phyloP scores from a whole-genome alignment of 768 basidiomycete genomes.

The Crucibulum laeve region DNA sequence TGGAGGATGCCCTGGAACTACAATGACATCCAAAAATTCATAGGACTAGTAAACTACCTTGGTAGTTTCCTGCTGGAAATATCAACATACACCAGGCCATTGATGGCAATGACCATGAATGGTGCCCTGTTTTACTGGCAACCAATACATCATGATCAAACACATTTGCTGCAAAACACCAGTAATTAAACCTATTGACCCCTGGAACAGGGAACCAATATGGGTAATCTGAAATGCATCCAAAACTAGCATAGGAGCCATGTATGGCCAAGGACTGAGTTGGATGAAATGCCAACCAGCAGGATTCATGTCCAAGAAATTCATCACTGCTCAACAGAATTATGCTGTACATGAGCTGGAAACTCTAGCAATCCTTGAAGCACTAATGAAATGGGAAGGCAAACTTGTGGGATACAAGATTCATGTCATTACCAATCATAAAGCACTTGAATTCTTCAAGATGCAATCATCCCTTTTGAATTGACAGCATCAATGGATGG shows the following conservation, averaged over 20 bases:
- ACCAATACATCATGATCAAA: constrained; percentile 11
- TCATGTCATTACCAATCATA: constrained; percentile 17
- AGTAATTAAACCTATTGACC: constrained; percentile 17
- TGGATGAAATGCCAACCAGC: constrained; percentile 19
- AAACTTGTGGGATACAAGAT: constrained; percentile 20
- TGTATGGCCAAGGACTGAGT: constrained; percentile 21
- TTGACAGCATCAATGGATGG: constrained; percentile 22
- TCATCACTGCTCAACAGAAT: constrained; percentile 20
- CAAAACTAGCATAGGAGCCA: constrained; percentile 16
- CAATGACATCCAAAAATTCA: constrained; percentile 31
- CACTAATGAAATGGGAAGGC: constrained; percentile 25
- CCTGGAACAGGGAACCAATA: constrained; percentile 13
- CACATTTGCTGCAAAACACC: constrained; percentile 14
- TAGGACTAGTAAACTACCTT: constrained; percentile 35
- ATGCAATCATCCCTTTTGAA: constrained; percentile 11
- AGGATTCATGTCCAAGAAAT: constrained; percentile 22
- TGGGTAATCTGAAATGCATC: constrained; percentile 23
- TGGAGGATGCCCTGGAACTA: constrained; percentile 28
- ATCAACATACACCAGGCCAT: constrained; percentile 22
- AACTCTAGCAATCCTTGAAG: constrained; percentile 17
- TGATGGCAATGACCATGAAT: constrained; percentile 22
- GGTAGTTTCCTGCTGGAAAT: constrained; percentile 30
- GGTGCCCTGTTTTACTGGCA: constrained; percentile 9
- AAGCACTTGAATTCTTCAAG: constrained; percentile 21
- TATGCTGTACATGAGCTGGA: constrained; percentile 21